A percentile compares a stretch with the other conserved stretches of the same genome.
Conservation (phyloP, 768 basidiomycete species). For the Boletus pseudopeckii region DNA sequence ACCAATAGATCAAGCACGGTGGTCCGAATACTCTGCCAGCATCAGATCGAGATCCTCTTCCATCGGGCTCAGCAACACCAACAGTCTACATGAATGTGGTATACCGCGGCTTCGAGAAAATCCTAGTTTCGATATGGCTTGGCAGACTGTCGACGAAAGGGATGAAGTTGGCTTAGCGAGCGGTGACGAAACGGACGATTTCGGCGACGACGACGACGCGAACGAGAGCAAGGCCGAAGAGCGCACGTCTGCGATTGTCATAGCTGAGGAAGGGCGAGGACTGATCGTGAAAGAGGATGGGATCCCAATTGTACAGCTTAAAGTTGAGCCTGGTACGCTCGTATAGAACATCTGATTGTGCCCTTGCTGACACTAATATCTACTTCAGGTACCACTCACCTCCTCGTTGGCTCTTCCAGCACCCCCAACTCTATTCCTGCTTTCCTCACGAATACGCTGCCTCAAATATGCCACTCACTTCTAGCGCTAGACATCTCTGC, state of each 20-base stretch:
- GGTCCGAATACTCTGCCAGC: slow-evolving; percentile 71
- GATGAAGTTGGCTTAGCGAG: slow-evolving; percentile 62
- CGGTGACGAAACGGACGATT: slow-evolving; percentile 48
- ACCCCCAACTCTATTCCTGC: slow-evolving; percentile 75
- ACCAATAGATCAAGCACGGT: slow-evolving; percentile 61
- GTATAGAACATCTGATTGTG: background rate
- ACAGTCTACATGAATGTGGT: slow-evolving; percentile 38
- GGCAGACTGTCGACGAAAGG: slow-evolving; percentile 70
- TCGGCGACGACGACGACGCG: slow-evolving; percentile 50
- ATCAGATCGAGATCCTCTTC: slow-evolving; percentile 71
- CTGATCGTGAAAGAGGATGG: slow-evolving; percentile 74
- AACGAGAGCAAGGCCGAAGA: slow-evolving; percentile 58
- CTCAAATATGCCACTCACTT: slow-evolving; percentile 70
- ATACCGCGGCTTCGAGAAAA: slow-evolving; percentile 53
- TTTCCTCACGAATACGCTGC: slow-evolving; percentile 68
- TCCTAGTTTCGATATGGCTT: slow-evolving; percentile 73
- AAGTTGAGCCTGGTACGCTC: slow-evolving; percentile 67
- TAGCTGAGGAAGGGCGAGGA: slow-evolving; percentile 84
- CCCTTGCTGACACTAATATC: background rate
- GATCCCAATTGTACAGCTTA: slow-evolving; percentile 55
- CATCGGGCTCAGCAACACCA: slow-evolving; percentile 45
- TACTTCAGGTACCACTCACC: slow-evolving; percentile 81
- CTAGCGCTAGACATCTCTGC: slow-evolving; percentile 92
- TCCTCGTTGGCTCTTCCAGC: slow-evolving; percentile 78
- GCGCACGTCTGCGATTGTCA: slow-evolving; percentile 69